Conservation (phyloP, 495 filamentous ascomycete species). For the Trichoderma parareesei region DNA sequence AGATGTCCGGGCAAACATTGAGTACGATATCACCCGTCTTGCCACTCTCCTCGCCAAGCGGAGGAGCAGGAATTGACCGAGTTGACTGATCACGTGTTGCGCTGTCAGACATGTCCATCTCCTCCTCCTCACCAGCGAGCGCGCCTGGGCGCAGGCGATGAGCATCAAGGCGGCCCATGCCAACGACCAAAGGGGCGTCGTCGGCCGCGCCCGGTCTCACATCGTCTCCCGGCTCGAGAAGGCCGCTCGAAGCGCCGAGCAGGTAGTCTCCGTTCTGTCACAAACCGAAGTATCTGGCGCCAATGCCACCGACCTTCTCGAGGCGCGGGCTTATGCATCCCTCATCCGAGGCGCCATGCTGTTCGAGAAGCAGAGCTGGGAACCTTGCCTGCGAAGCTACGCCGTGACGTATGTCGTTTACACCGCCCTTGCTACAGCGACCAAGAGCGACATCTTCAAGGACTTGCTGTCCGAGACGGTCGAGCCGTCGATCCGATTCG, state of each 20-base stretch:
- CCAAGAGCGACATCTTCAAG: constrained; percentile 67
- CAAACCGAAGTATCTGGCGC: constrained; percentile 52
- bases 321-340: constrained; percentile 77
- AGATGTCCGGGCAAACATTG: constrained; percentile 67
- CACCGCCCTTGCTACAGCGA: constrained; percentile 48
- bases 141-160: constrained; percentile 96
- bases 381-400: constrained; percentile 64
- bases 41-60: background rate
- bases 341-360: constrained; percentile 64
- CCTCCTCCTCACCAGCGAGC: constrained; percentile 75
- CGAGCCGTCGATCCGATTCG: constrained; percentile 90
- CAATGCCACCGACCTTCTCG: constrained; percentile 63
- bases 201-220: constrained; percentile 72
- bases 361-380: constrained; percentile 85
- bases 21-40: constrained; percentile 41
- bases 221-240: constrained; percentile 83
- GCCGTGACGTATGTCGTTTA: constrained; percentile 78
- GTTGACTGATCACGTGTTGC: background rate
- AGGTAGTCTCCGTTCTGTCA: constrained; percentile 57
- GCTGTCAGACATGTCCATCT: constrained; percentile 63
- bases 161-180: constrained; percentile 79
- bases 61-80: background rate
- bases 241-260: constrained; percentile 58
- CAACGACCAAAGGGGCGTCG: constrained; percentile 66
- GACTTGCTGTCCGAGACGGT: constrained; percentile 79